Evolutionary conservation across 345 rosid genomes (phyloP), one percentile per base, ranked within the genome.

Genomic region (Eutrema heterophyllum): DNA sequence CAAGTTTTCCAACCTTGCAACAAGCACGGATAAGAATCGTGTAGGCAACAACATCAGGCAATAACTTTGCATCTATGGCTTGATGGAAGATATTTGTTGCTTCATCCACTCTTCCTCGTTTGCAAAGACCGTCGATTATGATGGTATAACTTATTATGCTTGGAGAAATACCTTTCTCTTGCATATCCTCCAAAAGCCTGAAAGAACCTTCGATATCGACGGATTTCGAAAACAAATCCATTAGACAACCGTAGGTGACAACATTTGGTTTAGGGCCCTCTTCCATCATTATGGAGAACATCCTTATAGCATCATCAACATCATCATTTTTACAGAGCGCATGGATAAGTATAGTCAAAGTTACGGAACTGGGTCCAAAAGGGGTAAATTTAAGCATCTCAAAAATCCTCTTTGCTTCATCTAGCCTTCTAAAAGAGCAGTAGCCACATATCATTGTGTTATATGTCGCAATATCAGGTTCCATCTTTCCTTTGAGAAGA

Each of bases 41-140:
- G 68, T 81, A 81, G 46, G 83, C 83, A 68, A 86, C 78, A 45
- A 82, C 84, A 81, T 84, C 87, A 43, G 86, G 83, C 73, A 86
- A 39, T 52, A 86, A 13, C 16, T 52, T 73, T 7, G 60, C 59
- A 49, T 69, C 78, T 41, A 79, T 32, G 41, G 83, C 89, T 50
- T 70, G 78, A 40, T 33, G 63, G 73, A 86, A 84, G 12, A 74
- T 79, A 32, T 38, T 32, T 5, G 66, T 76, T 64, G 86, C 87
- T 74, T 84, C 80, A 49, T 67, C 75, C 57, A 82, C 62, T 43
- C 83, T 64, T 55, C 84, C 84, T 44, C 56, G 79, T 68, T 79
- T 81, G 82, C 86, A 86, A 27, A 86, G 79, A 49, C 82, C 87
- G 12, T 86, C 80, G 10, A 84, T 86, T 52, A 86, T 66, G 53